A percentile compares a stretch with the other conserved stretches of the same genome.
phyloP scores from a whole-genome alignment of 208 protist species.

The Crithidia fasciculata region DNA sequence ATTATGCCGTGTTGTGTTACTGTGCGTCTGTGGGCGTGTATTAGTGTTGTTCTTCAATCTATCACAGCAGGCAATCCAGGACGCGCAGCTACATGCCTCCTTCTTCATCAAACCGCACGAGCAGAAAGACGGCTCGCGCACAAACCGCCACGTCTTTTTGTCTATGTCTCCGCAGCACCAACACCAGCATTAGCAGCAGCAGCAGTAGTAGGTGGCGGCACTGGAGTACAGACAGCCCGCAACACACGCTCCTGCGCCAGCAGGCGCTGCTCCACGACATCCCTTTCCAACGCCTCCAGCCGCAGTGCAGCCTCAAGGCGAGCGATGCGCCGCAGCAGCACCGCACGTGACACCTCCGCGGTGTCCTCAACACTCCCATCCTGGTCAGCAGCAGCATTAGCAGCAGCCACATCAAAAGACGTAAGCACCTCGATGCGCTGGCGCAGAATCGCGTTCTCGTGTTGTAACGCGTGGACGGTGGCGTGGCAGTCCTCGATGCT shows the following conservation, averaged over 20 bases:
- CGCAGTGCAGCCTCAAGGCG: slow-evolving; percentile 55
- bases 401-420: neutral
- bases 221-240: slow-evolving; percentile 13
- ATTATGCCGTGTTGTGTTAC: no score
- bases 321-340: slow-evolving; percentile 41
- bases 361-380: slow-evolving; percentile 9
- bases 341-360: slow-evolving; percentile 6
- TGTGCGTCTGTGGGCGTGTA: no score
- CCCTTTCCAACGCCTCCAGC: slow-evolving; percentile 50
- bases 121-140: no score
- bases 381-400: no score
- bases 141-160: no score
- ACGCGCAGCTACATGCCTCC: no score
- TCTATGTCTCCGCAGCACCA: no score
- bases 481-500: slow-evolving; percentile 21
- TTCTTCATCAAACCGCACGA: no score
- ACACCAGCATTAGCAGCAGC: neutral
- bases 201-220: neutral
- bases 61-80: no score
- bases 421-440: slow-evolving; percentile 48
- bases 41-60: no score
- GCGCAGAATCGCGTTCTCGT: slow-evolving; percentile 49
- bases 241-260: slow-evolving; percentile 52
- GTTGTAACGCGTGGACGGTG: slow-evolving; percentile 41
- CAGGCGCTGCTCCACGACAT: slow-evolving; percentile 43